These are phyloP conservation scores for Suillus fuscotomentosus DNA, from an alignment of 768 basidiomycete species.

Conservation along the genomic window DNA sequence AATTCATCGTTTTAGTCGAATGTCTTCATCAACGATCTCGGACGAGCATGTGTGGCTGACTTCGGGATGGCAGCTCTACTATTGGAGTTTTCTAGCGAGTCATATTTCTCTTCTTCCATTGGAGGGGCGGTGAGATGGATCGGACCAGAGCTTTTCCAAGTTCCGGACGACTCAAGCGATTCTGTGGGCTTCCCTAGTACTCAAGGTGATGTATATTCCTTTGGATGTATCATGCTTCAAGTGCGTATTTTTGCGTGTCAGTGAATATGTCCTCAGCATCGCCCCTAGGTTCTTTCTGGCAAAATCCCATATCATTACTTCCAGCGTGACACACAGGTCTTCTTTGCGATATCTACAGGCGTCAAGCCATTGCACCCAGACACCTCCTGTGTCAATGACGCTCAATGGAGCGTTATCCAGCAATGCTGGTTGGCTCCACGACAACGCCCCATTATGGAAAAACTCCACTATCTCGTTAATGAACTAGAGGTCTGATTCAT, in stretches of 20 bases:
- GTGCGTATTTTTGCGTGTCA: conserved; percentile 27
- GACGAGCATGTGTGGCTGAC: conserved; percentile 3
- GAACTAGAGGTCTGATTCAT: neutral
- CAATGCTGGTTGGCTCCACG: conserved; percentile 18
- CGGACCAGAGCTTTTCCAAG: conserved; percentile 8
- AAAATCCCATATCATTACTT: conserved; percentile 23
- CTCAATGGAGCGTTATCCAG: conserved; percentile 11
- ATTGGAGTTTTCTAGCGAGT: conserved; percentile 7
- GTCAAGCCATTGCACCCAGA: conserved; percentile 7
- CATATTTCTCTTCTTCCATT: conserved; percentile 7
- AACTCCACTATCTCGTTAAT: neutral
- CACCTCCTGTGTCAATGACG: neutral
- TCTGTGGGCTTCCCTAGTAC: neutral
- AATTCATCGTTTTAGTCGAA: conserved; percentile 4
- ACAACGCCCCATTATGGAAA: neutral
- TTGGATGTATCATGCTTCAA: conserved; percentile 27
- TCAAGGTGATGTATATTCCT: conserved; percentile 9
- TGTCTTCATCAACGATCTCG: conserved; percentile 10
- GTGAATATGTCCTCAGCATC: neutral
- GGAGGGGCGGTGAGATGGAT: conserved; percentile 10
- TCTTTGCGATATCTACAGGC: conserved; percentile 16
- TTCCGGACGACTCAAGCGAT: neutral
- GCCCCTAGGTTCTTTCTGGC: conserved; percentile 11
- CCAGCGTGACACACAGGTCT: conserved; percentile 16
- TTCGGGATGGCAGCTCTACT: conserved; percentile 8